Conservation (phyloP, 805 yeast species). For the Scheffersomyces ergatensis region DNA sequence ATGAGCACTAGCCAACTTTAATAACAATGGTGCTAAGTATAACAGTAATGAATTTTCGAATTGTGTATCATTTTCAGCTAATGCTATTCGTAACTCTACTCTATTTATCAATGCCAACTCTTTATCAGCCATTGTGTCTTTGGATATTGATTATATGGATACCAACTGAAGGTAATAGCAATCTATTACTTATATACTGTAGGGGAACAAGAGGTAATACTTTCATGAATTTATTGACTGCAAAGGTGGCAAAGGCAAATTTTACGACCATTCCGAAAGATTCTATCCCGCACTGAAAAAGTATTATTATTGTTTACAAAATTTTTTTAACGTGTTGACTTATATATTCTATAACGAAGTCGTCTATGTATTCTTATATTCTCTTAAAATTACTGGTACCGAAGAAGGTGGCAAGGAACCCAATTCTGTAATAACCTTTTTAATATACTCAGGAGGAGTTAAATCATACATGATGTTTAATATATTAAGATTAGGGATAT, state of each 20-base stretch:
- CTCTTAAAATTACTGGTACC: constrained; percentile 94
- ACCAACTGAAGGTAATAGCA: not conserved
- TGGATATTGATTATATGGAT: not conserved
- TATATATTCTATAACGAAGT: no score
- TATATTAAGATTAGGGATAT: constrained; percentile 60
- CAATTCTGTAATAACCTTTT: constrained; percentile 92
- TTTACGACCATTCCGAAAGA: not conserved
- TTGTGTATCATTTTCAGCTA: constrained; percentile 67
- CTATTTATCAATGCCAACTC: constrained; percentile 66
- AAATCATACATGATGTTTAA: constrained; percentile 88
- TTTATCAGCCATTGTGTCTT: constrained; percentile 26
- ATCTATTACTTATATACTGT: not conserved
- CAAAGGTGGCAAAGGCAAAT: constrained; percentile 1
- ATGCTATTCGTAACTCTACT: constrained; percentile 78
- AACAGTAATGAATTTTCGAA: constrained; percentile 57
- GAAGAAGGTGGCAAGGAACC: constrained; percentile 98
- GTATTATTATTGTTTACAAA: no score
- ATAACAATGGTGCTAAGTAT: constrained; percentile 73
- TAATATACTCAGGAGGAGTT: constrained; percentile 90
- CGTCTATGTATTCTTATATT: constrained; percentile 59
- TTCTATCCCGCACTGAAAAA: not conserved
- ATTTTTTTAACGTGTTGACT: no score
- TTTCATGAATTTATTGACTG: not conserved
- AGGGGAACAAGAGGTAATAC: not conserved
- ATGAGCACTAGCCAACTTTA: constrained; percentile 75